Evolutionary conservation across 441 rosid genomes (phyloP).

Genomic region (Jatropha multifida): DNA sequence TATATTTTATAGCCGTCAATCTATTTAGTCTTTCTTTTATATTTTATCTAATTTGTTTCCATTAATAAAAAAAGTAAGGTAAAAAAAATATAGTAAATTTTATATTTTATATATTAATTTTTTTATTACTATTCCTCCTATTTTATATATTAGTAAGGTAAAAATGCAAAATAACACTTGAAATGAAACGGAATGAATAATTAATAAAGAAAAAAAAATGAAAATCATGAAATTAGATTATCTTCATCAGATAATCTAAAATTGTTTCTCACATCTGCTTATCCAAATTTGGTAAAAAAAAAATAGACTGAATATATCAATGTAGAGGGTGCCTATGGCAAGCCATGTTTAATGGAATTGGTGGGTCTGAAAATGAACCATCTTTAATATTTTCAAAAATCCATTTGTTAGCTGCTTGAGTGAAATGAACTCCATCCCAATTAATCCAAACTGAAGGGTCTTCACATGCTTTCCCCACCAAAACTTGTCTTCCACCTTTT

Average conservation of each 20-base stretch:
- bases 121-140: too few relatives aligned
- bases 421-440: slow-evolving; percentile 87
- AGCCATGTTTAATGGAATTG: slow-evolving; percentile 42
- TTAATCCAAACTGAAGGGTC: slow-evolving; percentile 50
- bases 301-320: background rate
- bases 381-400: slow-evolving; percentile 46
- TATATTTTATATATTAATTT: too few relatives aligned
- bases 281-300: background rate
- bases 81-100: too few relatives aligned
- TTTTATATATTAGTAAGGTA: too few relatives aligned
- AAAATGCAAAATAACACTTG: too few relatives aligned
- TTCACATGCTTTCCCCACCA: slow-evolving; percentile 52
- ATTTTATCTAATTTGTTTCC: too few relatives aligned
- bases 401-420: slow-evolving; percentile 66
- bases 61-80: too few relatives aligned
- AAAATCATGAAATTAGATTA: too few relatives aligned
- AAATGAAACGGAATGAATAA: too few relatives aligned
- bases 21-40: too few relatives aligned
- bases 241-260: background rate
- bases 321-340: slow-evolving; percentile 30
- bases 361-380: slow-evolving; percentile 51
- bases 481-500: slow-evolving; percentile 45
- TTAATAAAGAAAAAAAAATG: too few relatives aligned
- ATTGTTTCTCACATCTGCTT: background rate
- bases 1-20: too few relatives aligned